Evolutionary conservation across 1,284 basidiomycete genomes (phyloP).

Genomic region (Lentinula novae-zelandiae): DNA sequence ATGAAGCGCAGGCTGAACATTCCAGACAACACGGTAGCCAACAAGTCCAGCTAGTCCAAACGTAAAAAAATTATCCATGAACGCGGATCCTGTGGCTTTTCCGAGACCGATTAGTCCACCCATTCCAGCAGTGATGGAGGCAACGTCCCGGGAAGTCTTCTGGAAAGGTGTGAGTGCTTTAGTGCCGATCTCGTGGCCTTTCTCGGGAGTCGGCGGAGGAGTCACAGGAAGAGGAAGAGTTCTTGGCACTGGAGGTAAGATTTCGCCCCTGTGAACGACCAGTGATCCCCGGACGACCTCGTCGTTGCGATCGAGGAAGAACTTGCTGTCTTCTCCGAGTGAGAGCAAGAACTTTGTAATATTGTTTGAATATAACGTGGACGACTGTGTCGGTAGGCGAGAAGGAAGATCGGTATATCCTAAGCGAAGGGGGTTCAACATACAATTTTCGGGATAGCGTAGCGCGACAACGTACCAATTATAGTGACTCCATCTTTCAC

Average conservation of each 20-base stretch:
- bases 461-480: constrained; percentile 49
- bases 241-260: constrained; percentile 65
- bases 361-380: constrained; percentile 86
- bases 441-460: neutral
- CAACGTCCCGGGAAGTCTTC: constrained; percentile 70
- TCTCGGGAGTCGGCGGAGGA: constrained; percentile 46
- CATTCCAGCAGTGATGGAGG: constrained; percentile 71
- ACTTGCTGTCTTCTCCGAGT: constrained; percentile 62
- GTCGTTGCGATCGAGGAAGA: constrained; percentile 68
- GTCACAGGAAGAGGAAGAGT: constrained; percentile 55
- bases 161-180: constrained; percentile 80
- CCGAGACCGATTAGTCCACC: constrained; percentile 68
- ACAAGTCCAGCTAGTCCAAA: constrained; percentile 80
- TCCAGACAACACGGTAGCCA: constrained; percentile 86
- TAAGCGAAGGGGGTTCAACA: constrained; percentile 23
- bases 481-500: constrained; percentile 73
- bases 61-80: constrained; percentile 84
- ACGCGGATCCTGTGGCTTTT: constrained; percentile 71
- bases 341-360: constrained; percentile 85
- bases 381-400: constrained; percentile 80
- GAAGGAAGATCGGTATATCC: constrained; percentile 82
- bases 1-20: constrained; percentile 80
- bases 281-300: constrained; percentile 82
- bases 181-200: constrained; percentile 45
- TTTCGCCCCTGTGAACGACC: constrained; percentile 64